phyloP scores from a whole-genome alignment of 805 yeast genomes.

The Kuraishia molischiana region DNA sequence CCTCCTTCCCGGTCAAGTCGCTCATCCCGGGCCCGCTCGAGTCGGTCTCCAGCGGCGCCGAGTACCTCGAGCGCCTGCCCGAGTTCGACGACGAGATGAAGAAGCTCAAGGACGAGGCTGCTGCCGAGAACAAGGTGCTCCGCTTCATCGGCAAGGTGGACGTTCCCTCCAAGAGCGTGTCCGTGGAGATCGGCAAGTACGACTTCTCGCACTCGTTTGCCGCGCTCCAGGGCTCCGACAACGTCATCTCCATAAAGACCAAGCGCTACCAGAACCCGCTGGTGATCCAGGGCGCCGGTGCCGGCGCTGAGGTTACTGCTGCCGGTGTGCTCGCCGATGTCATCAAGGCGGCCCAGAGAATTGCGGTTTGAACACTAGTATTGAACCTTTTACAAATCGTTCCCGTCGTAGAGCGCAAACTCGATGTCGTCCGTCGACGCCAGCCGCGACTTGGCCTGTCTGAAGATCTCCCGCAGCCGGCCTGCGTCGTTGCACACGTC shows the following conservation, averaged over 20 bases:
- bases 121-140: slow-evolving; percentile 73
- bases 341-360: slow-evolving; percentile 83
- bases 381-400: slow-evolving; percentile 9
- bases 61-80: slow-evolving; percentile 75
- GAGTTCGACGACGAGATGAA: slow-evolving; percentile 75
- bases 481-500: slow-evolving; percentile 45
- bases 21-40: slow-evolving; percentile 85
- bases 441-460: slow-evolving; percentile 47
- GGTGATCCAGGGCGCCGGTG: slow-evolving; percentile 96
- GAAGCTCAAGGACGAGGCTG: slow-evolving; percentile 70
- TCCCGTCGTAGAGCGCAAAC: not conserved
- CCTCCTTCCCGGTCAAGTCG: slow-evolving; percentile 90
- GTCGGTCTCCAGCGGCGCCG: slow-evolving; percentile 58
- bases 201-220: slow-evolving; percentile 92
- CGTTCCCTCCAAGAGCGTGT: slow-evolving; percentile 53
- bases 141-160: slow-evolving; percentile 93
- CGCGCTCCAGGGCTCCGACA: slow-evolving; percentile 89
- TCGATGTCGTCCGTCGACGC: slow-evolving; percentile 22
- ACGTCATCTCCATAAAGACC: slow-evolving; percentile 85
- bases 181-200: slow-evolving; percentile 86
- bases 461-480: slow-evolving; percentile 40
- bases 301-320: slow-evolving; percentile 64
- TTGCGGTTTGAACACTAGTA: slow-evolving; percentile 26
- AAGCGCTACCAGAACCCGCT: slow-evolving; percentile 90
- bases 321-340: slow-evolving; percentile 90